Evolutionary conservation across 1,284 basidiomycete species (phyloP), one percentile per base, ranked within the genome.

Genomic region (Sporisorium iseilematis-ciliati): DNA sequence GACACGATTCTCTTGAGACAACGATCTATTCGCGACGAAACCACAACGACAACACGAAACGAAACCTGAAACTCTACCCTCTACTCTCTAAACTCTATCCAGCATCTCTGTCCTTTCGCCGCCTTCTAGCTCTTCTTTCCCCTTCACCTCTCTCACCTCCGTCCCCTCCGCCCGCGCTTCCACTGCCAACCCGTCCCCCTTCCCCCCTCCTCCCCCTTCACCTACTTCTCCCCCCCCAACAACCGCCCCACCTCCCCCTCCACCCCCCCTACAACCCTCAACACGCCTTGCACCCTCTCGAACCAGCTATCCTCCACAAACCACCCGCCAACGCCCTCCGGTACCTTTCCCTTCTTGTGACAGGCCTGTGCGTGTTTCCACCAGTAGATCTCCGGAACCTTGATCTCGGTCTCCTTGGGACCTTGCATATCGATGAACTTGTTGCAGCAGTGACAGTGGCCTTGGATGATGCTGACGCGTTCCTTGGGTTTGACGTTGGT

Each of bases 361-460:
- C 74, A 76, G 18, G 45, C 57, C 53, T 76, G 68, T 0, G 74
- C 74, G 29, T 76, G 74, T 31, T 76, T 76, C 74, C 75, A 77
- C 75, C 75, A 77, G 51, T 67, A 77, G 12, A 77, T 77, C 49
- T 77, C 75, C 6, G 60, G 49, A n/a, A 77, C 71, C 53, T 74
- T 77, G 49, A 77, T 58, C 10, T 65, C 62, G 16, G 57, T 61
- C 41, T 52, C 46, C 41, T 70, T 74, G 23, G 58, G 55, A 7
- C 71, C 70, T 26, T 77, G 60, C 41, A 77, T 46, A 20, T 77
- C 71, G 45, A 77, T 54, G 23, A 46, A 77, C 33, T 67, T 66
- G 8, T 57, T 23, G 57, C 75, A 77, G 23, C 50, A 52, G 43
- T 76, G 74, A 59, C 74, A 71, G 41, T 38, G 59, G 6, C 74